These are phyloP conservation scores for Xylariaceae sp. DNA, from an alignment of 2,329 filamentous ascomycete genomes.

Conservation along the genomic window DNA sequence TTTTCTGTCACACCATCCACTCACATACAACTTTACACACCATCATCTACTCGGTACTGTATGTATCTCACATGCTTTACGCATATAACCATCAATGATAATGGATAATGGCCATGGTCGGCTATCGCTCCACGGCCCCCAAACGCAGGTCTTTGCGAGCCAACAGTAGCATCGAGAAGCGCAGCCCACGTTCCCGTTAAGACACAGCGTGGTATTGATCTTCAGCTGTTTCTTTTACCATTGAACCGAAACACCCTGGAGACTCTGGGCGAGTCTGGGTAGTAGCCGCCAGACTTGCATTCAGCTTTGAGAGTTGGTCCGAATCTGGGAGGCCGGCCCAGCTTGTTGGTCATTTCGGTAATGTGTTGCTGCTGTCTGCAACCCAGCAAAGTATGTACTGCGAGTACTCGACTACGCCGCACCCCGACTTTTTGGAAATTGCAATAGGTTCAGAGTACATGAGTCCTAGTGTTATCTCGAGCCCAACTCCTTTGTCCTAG, in stretches of 20 bases:
- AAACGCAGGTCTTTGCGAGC: neutral
- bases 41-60: no score
- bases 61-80: neutral
- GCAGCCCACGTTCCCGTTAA: neutral
- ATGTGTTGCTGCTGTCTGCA: conserved; percentile 3
- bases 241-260: conserved; percentile 6
- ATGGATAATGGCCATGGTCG: neutral
- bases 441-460: conserved; percentile 14
- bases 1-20: neutral
- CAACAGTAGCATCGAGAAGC: neutral
- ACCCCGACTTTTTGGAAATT: conserved; percentile 11
- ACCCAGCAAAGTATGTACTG: conserved; percentile 5
- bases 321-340: conserved; percentile 16
- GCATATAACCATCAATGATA: neutral
- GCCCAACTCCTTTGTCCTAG: conserved; percentile 17
- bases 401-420: neutral
- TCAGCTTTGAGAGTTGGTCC: conserved; percentile 23
- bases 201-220: conserved; percentile 5
- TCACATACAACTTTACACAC: no score
- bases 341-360: conserved; percentile 8
- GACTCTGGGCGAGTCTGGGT: neutral
- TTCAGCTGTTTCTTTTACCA: conserved; percentile 6
- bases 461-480: conserved; percentile 10
- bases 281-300: conserved; percentile 20
- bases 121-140: neutral